Evolutionary conservation across 805 yeast species (phyloP), one percentile per base, ranked within the genome.

Genomic region (Jamesozyma gamospora): DNA sequence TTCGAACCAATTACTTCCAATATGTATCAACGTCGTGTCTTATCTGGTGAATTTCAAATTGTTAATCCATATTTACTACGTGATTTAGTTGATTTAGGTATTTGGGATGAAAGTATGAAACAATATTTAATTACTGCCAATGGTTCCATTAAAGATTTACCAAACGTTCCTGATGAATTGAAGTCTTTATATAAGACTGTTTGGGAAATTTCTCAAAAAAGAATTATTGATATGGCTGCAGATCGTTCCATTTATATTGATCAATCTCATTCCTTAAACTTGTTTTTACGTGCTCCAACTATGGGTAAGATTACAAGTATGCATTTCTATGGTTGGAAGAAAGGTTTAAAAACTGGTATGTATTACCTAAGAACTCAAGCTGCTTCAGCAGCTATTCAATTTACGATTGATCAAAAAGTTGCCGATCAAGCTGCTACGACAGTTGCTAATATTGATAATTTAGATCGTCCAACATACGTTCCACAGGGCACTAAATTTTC

Each of bases 241-340:
- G 87, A 77, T 54, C 73, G 92, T 65, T 78, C 85, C 43, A 81
- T 85, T n/a, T 82, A 72, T 60, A 77, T 82, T 55, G 90, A 82
- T 62, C 97, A 90, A 67, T 84, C 95, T 29, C 97, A 90, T 68
- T 79, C 92, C 34, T 67, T 90, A 67, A 90, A 90, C 60, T 75
- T 90, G 48, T 88, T 84, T 65, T 68, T 90, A 62, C 75, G 72
- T 56, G 77, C 77, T 41, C 96, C 96, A 41, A 86, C 96, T 1
- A 82, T 85, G 87, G 94, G 95, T 54, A 90, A 90, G 63, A 73
- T 88, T 55, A 88, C 96, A 9, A 76, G 88, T 49, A 88, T 90
- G 95, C 97, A 88, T 62, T 88, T 88, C 70, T 86, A 88, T 60
- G 96, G 95, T 31, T 88, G 97, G 97, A 82, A 82, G 69, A 84